Evolutionary conservation across 2,329 filamentous ascomycete genomes (phyloP).

Genomic region (Davidsoniella eucalypti): DNA sequence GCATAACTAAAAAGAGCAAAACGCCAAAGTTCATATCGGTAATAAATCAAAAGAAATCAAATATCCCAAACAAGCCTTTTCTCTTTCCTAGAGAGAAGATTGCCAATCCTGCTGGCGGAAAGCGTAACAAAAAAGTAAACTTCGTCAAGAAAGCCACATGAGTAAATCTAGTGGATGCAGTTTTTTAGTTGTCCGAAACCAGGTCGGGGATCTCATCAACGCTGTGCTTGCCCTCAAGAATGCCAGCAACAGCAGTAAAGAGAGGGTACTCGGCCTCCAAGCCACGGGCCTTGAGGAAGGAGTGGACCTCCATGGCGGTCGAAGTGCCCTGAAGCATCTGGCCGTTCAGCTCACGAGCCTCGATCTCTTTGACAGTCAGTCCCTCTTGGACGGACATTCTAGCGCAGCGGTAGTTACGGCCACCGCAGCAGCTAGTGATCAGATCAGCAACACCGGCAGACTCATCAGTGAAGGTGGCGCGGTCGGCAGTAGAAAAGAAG

Average conservation of each 20-base stretch:
- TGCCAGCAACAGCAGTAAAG: constrained; percentile 71
- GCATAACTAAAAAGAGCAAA: not conserved
- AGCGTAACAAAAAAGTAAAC: constrained; percentile 7
- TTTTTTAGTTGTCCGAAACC: constrained; percentile 25
- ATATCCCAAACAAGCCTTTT: constrained; percentile 7
- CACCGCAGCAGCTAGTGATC: constrained; percentile 84
- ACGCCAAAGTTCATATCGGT: not conserved
- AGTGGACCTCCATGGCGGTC: constrained; percentile 82
- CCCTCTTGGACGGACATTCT: constrained; percentile 71
- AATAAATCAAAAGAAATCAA: not conserved
- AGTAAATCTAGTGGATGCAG: not conserved
- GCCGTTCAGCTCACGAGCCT: constrained; percentile 78
- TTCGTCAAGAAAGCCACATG: not conserved
- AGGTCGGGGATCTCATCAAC: constrained; percentile 68
- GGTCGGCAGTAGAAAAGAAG: constrained; percentile 76
- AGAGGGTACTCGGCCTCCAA: constrained; percentile 75
- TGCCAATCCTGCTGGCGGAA: constrained; percentile 12
- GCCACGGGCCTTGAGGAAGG: constrained; percentile 64
- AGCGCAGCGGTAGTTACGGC: constrained; percentile 86
- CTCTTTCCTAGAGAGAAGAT: constrained; percentile 9
- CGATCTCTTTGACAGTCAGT: constrained; percentile 70
- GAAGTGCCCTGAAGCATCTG: constrained; percentile 92
- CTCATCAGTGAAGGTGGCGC: constrained; percentile 89
- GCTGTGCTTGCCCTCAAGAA: constrained; percentile 58
- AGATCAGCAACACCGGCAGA: constrained; percentile 89